Percentiles rank a stretch among this genome's conserved stretches.
These are phyloP conservation scores for Fusarium lyarnte DNA, from an alignment of 2,329 filamentous ascomycete species.

Conservation along the genomic window DNA sequence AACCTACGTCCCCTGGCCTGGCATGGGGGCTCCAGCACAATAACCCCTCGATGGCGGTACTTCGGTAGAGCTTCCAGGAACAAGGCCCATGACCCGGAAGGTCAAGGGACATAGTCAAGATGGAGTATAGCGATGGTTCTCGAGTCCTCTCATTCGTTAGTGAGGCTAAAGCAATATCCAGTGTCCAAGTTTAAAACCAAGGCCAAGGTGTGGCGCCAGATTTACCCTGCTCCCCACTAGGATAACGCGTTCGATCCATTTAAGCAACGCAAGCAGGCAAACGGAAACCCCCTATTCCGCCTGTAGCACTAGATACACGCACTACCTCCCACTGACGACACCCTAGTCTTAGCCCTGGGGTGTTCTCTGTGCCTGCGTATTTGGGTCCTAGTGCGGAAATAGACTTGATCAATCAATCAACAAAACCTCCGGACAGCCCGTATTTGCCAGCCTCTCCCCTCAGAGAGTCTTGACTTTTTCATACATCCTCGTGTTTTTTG, in stretches of 20 bases:
- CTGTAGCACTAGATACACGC: background rate
- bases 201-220: conserved; percentile 28
- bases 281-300: background rate
- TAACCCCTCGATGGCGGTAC: conserved; percentile 17
- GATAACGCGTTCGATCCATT: conserved; percentile 20
- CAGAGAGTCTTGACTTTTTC: conserved; percentile 22
- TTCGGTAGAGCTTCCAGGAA: conserved; percentile 22
- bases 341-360: background rate
- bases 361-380: conserved; percentile 6
- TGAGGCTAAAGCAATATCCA: background rate
- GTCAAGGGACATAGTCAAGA: background rate
- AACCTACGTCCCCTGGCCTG: background rate
- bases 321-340: conserved; percentile 2
- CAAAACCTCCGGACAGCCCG: conserved; percentile 29
- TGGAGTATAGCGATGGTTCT: conserved; percentile 8
- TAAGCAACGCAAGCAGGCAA: background rate
- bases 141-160: background rate
- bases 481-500: conserved; percentile 15
- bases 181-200: conserved; percentile 3
- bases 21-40: background rate
- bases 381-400: conserved; percentile 21
- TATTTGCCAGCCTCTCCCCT: conserved; percentile 21
- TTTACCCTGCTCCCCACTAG: background rate
- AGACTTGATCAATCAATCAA: conserved; percentile 24
- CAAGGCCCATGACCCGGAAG: background rate